Conservation (phyloP, 148 eudicot species). For the Talinum fruticosum region DNA sequence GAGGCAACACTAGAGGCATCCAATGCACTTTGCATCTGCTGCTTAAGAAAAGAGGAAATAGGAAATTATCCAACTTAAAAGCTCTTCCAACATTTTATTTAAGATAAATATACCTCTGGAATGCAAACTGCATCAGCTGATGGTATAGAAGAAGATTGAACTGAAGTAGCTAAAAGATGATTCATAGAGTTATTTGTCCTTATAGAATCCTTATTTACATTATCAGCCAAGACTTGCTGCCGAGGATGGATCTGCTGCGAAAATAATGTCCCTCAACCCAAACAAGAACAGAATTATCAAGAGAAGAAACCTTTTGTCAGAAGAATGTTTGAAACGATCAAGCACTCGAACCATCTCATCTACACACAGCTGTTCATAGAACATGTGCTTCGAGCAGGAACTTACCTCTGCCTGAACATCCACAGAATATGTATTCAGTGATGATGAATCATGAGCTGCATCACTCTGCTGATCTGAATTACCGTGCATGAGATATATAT, state of each 20-base stretch:
- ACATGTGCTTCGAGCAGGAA: conserved; percentile 78
- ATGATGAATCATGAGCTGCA: conserved; percentile 43
- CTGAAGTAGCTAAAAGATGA: conserved; percentile 40
- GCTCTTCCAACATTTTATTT: background rate
- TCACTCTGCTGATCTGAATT: conserved; percentile 44
- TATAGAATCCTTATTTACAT: conserved; percentile 45
- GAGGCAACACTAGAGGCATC: conserved; percentile 48
- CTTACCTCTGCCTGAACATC: conserved; percentile 81
- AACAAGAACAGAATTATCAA: conserved; percentile 2
- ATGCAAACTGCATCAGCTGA: conserved; percentile 37
- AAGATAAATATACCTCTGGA: conserved; percentile 47
- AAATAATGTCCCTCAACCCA: background rate
- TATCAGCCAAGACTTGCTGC: conserved; percentile 41
- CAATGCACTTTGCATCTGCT: conserved; percentile 48
- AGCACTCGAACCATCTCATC: conserved; percentile 90
- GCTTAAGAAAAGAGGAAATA: background rate
- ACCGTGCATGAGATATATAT: conserved; percentile 37
- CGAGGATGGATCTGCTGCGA: conserved; percentile 55
- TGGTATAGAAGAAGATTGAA: conserved; percentile 40
- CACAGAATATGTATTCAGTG: conserved; percentile 48
- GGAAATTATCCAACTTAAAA: background rate
- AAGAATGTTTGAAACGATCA: conserved; percentile 72
- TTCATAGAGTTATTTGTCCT: conserved; percentile 41
- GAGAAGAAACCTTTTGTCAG: conserved; percentile 54
- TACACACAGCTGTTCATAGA: conserved; percentile 61